Evolutionary conservation across 352 stramenopile genomes (phyloP), one percentile per base, ranked within the genome.

Genomic region (Pythium phragmiticola): DNA sequence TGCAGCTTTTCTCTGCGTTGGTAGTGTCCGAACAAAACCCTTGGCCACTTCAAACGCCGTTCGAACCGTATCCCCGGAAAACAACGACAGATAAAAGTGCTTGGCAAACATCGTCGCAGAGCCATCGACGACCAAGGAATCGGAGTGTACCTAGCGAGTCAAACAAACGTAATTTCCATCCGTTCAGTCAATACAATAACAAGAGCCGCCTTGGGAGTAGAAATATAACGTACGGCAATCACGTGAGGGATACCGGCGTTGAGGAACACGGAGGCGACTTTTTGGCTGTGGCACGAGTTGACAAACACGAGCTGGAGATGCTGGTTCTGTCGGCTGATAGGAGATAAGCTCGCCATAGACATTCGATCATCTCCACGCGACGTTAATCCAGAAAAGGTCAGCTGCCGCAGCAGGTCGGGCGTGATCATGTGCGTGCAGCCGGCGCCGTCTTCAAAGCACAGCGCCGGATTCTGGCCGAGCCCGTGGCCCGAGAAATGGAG

Each of bases 221-320:
- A 55, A 9, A 46, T n/a, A 39, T 30, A 30, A 65, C 75, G 23
- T 69, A 96, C 85, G 7, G 89, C 90, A n/a, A 98, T 86, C 8
- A 98, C 89, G 63, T 98, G 89, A 2, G 86, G 88, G 37, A 98
- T 94, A 7, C 90, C 91, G 2, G 89, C 90, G 36, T 91, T 84
- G 34, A 96, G 72, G 49, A 98, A 97, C 1, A 95, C 87, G 2
- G 83, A 86, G 2, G 89, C 91, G n/a, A 90, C 85, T 43, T 82
- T 80, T 63, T 97, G 77, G 52, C 83, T 95, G 65, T 95, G 84
- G 45, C 91, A 92, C 7, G 84, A 88, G 57, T 90, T 94, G 39
- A 94, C 83, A 69, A 92, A 94, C 14, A 94, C 84, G 46, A 94
- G 73, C 46, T 90, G 75, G 9, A 71, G 63, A 46, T 72, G 62